Conservation (phyloP, 2,329 filamentous ascomycete genomes). For the Triangularia verruculosa region DNA sequence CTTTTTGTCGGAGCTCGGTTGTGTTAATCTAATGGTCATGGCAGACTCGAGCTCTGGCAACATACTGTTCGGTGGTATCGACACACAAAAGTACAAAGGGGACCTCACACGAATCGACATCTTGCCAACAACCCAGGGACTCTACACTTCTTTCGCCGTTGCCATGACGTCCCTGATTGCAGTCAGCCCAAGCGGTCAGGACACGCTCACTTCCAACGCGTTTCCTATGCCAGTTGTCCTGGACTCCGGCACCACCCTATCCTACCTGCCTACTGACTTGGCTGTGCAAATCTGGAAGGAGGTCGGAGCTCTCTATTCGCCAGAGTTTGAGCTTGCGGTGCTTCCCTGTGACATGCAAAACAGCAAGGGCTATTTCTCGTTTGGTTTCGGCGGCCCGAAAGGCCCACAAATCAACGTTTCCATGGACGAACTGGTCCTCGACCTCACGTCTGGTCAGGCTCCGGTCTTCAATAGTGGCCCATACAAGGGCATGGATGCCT, state of each 20-base stretch:
- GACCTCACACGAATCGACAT: constrained; percentile 60
- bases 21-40: constrained; percentile 19
- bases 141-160: constrained; percentile 47
- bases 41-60: constrained; percentile 59
- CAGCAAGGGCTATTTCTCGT: constrained; percentile 49
- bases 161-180: constrained; percentile 48
- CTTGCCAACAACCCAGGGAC: constrained; percentile 38
- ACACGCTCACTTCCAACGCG: constrained; percentile 41
- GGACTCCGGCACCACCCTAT: constrained; percentile 72
- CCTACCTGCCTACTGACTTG: constrained; percentile 64
- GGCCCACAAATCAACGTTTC: constrained; percentile 51
- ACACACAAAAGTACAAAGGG: constrained; percentile 69
- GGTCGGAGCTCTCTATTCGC: constrained; percentile 49
- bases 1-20: background rate
- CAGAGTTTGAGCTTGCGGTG: constrained; percentile 38
- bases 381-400: constrained; percentile 48
- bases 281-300: constrained; percentile 52
- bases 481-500: constrained; percentile 46
- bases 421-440: constrained; percentile 56
- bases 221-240: constrained; percentile 61
- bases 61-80: constrained; percentile 78
- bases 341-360: constrained; percentile 49
- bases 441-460: constrained; percentile 36
- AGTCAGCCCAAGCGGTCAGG: constrained; percentile 47
- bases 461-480: constrained; percentile 39